Conservation (phyloP, 2,329 filamentous ascomycete species). For the Dactylellina parvicollis region DNA sequence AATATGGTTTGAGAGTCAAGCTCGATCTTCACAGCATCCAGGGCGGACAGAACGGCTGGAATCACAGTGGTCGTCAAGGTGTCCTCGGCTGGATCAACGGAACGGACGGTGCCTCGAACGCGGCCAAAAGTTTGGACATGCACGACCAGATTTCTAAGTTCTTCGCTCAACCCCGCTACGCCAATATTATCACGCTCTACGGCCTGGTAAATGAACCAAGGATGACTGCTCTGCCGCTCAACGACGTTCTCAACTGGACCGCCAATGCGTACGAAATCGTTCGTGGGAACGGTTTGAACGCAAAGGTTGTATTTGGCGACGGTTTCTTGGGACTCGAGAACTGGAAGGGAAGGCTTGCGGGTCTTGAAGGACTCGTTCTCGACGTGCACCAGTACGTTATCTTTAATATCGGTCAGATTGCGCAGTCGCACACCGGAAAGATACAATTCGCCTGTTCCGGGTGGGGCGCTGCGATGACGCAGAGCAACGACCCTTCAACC, state of each 20-base stretch:
- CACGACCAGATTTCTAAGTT: slow-evolving; percentile 88
- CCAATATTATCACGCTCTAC: slow-evolving; percentile 90
- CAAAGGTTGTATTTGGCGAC: slow-evolving; percentile 85
- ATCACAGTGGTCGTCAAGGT: slow-evolving; percentile 88
- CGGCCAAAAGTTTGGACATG: slow-evolving; percentile 74
- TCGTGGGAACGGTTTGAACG: slow-evolving; percentile 76
- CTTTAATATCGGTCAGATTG: slow-evolving; percentile 90
- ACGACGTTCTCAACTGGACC: slow-evolving; percentile 82
- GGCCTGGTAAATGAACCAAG: slow-evolving; percentile 93
- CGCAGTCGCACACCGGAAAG: slow-evolving; percentile 82
- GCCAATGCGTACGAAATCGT: slow-evolving; percentile 76
- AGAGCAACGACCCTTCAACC: slow-evolving; percentile 75
- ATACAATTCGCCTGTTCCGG: slow-evolving; percentile 85
- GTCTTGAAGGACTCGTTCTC: slow-evolving; percentile 78
- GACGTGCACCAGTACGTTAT: slow-evolving; percentile 99
- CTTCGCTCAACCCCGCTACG: slow-evolving; percentile 92
- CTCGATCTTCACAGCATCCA: slow-evolving; percentile 92
- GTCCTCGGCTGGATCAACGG: slow-evolving; percentile 88
- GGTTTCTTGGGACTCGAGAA: slow-evolving; percentile 91
- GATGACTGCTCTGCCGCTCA: slow-evolving; percentile 76
- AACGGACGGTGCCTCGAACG: slow-evolving; percentile 70
- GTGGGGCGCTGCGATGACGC: slow-evolving; percentile 81
- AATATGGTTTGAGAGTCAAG: slow-evolving; percentile 90
- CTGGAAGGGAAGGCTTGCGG: slow-evolving; percentile 85
- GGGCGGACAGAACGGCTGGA: slow-evolving; percentile 97